Base-by-base conservation (phyloP, 805 yeast species). In the Saturnispora zaruensis region DNA sequence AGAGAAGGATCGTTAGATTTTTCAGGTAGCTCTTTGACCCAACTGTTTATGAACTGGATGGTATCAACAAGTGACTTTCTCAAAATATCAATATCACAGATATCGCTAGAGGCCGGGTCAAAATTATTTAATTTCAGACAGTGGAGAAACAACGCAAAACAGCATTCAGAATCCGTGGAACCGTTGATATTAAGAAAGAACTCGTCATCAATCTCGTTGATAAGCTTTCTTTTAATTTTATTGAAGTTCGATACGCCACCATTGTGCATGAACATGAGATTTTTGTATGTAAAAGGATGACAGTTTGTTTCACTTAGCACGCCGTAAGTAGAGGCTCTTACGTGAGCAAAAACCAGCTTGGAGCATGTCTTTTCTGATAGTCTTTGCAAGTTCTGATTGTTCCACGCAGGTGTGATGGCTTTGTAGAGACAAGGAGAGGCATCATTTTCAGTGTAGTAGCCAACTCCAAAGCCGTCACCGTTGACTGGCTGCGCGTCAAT, bases 381-480 rank as follows among this genome's bases (percentile, higher is more conserved):
- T 34, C 89, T 79, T 52, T 87, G 91, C 50, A 93, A 70, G 61
- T 93, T 93, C 60, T 86, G 79, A 66, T 93, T 93, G 68, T 93
- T 93, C 99, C 99, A 93, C 0, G 96, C 95, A 0, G 99, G 99
- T 0, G 99, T 93, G 44, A 90, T 93, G 11, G 98, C 98, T 58
- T 88, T 82, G 70, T 87, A 93, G 2, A 89, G 76, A 66, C 98
- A 93, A 24, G 99, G 98, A 2, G 79, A 78, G 9, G 63, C 55
- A 9, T 53, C 52, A 13, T 42, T 34, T 7, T 41, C 51, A 3
- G 81, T 74, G 62, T 93, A 93, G 68, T 93, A 93, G 0, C 98
- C 98, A 21, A 93, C 91, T 2, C 99, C 99, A 66, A 93, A 93
- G 0, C 99, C 99, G 66, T 93, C 99, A 40, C 99, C 99, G 64